Percentiles rank a stretch among this genome's conserved stretches.
Evolutionary conservation across 768 basidiomycete species (phyloP).

Genomic region (Termitomyces sp.): DNA sequence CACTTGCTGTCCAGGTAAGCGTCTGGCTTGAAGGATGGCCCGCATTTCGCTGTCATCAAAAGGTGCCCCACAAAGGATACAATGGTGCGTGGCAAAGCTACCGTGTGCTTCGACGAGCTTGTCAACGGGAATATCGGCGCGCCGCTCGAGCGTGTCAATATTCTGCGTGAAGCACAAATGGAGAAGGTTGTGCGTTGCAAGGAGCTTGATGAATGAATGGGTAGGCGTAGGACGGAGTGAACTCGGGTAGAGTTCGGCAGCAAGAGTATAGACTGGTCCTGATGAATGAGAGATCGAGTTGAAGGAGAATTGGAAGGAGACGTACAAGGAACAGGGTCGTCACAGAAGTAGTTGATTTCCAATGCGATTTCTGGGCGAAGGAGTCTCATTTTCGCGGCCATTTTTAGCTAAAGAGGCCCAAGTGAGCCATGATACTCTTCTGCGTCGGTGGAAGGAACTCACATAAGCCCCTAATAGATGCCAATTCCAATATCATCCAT

Average conservation of each 20-base stretch:
- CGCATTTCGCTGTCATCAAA: constrained; percentile 69
- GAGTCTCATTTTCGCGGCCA: constrained; percentile 59
- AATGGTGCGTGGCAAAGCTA: constrained; percentile 83
- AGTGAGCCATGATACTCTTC: not conserved
- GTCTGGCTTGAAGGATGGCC: constrained; percentile 12
- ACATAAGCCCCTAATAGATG: constrained; percentile 45
- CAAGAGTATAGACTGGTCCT: constrained; percentile 75
- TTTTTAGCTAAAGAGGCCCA: constrained; percentile 50
- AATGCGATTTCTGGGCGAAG: constrained; percentile 97
- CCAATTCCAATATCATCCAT: not conserved
- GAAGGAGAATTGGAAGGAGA: not conserved
- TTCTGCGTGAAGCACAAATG: constrained; percentile 85
- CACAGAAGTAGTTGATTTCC: constrained; percentile 80
- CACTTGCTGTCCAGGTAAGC: constrained; percentile 28
- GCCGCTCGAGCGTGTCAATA: constrained; percentile 87
- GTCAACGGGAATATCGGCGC: constrained; percentile 66
- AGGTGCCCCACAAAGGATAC: constrained; percentile 61
- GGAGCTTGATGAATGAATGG: constrained; percentile 85
- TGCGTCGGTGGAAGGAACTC: constrained; percentile 12
- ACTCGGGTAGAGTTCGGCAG: constrained; percentile 89
- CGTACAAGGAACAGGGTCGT: constrained; percentile 77
- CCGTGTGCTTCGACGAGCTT: constrained; percentile 95
- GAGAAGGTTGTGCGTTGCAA: constrained; percentile 64
- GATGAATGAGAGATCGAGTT: not conserved
- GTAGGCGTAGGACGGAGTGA: constrained; percentile 83